A percentile compares a stretch with the other conserved stretches of the same genome.
These are phyloP conservation scores for Opeltia flavorubescens DNA, from an alignment of 495 filamentous ascomycete genomes.

Conservation along the genomic window DNA sequence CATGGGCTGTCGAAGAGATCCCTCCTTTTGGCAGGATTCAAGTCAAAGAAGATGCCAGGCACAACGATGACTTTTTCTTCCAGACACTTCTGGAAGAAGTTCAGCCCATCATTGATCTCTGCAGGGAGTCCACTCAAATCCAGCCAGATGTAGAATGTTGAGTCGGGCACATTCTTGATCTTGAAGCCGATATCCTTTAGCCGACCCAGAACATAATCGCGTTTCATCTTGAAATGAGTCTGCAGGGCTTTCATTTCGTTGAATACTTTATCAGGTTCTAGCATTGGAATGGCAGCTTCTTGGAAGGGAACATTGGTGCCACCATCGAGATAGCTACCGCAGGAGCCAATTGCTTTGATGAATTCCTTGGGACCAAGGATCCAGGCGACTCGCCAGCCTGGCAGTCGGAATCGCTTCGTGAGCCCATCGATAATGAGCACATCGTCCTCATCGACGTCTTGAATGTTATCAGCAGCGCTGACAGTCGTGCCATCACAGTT, in stretches of 20 bases:
- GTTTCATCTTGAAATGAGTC: conserved; percentile 72
- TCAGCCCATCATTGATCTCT: conserved; percentile 77
- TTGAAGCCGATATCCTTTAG: conserved; percentile 74
- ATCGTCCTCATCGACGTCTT: conserved; percentile 55
- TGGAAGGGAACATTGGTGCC: conserved; percentile 93
- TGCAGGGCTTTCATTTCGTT: conserved; percentile 87
- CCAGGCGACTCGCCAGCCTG: conserved; percentile 92
- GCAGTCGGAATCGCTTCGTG: conserved; percentile 91
- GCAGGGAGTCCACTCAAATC: conserved; percentile 51
- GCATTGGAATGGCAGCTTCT: conserved; percentile 82
- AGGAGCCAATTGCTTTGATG: conserved; percentile 83
- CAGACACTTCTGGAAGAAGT: conserved; percentile 90
- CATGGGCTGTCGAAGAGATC: conserved; percentile 92
- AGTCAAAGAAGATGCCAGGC: conserved; percentile 69
- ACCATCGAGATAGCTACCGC: conserved; percentile 90
- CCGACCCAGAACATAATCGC: conserved; percentile 72
- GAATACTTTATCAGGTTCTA: conserved; percentile 65
- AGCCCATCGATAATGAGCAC: conserved; percentile 92
- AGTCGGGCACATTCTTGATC: conserved; percentile 63
- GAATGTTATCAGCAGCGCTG: conserved; percentile 72
- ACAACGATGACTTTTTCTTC: conserved; percentile 81
- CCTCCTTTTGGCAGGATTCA: conserved; percentile 79
- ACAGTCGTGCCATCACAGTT: conserved; percentile 82
- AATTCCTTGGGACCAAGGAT: conserved; percentile 93
- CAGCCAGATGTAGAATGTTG: conserved; percentile 87